Evolutionary conservation across 805 yeast genomes (phyloP), one percentile per base, ranked within the genome.

Genomic region (Lachancea sp.): DNA sequence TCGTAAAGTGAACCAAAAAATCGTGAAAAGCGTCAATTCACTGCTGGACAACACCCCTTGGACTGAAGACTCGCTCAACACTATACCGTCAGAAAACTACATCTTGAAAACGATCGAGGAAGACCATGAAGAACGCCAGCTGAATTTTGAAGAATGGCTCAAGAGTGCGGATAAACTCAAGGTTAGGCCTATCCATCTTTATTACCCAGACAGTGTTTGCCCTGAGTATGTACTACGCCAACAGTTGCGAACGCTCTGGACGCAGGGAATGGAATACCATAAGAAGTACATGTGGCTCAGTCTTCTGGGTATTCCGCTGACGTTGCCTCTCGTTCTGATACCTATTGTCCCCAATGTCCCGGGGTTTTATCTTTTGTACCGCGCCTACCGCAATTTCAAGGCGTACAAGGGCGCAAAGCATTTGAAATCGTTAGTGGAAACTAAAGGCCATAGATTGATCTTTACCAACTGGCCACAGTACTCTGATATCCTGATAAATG

Each of bases 311-410:
- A 61, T 90, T 3, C 97, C 97, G 2, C 47, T 89, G 33, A 78
- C 94, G 0, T 50, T 86, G 2, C 97, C 97, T 2, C 59, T 89
- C 31, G 88, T 86, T 0, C 51, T 87, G 31, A 55, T 90, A 0
- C 97, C 97, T 0, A 69, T 89, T n/a, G 59, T 88, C 3, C 97
- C 97, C 16, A 89, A 89, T 52, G 75, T 89, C 16, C 97, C 97
- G 0, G 96, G 96, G 0, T 83, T 90, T 55, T 90, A 87, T 54
- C 62, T 89, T 31, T 70, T 83, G 2, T 89, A 83, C 57, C 70
- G 97, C 45, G 70, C 83, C 15, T 89, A 87, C 64, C 86, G 96
- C 57, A 86, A 90, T 58, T 71, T 80, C 56, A 83, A 82, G 51
- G 96, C 96, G 0, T 67, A 72, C 45, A 58, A 75, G 30, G 96